Conservation (phyloP, 192 early-diverging fungal species). For the Coemansia sp. region DNA sequence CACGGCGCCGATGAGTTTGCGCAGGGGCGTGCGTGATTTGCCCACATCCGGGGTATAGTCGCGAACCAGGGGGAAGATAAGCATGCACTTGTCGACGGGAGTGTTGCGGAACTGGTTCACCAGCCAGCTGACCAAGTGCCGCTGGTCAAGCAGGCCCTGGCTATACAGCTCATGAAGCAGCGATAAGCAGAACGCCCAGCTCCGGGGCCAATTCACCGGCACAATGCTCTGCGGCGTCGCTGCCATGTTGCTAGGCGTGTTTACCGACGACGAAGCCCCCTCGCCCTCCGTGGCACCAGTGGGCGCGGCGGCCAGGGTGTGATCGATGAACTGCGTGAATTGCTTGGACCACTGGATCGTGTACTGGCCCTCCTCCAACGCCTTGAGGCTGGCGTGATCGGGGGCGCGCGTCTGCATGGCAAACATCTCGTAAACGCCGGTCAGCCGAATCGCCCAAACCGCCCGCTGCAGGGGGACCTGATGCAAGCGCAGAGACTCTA, state of each 20-base stretch:
- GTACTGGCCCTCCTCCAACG: slow-evolving; percentile 21
- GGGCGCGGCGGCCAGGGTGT: slow-evolving; percentile 25
- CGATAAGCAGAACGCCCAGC: slow-evolving; percentile 31
- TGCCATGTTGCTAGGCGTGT: slow-evolving; percentile 5
- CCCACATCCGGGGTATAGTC: slow-evolving; percentile 44
- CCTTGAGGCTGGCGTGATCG: slow-evolving; percentile 19
- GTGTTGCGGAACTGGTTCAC: slow-evolving; percentile 25
- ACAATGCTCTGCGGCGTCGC: neutral
- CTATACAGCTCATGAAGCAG: slow-evolving; percentile 42
- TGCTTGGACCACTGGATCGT: slow-evolving; percentile 43
- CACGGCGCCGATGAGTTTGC: slow-evolving; percentile 41
- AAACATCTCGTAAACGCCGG: slow-evolving; percentile 63
- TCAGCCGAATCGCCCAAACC: slow-evolving; percentile 69
- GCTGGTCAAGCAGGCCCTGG: slow-evolving; percentile 49
- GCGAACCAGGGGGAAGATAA: slow-evolving; percentile 23
- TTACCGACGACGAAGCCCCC: neutral
- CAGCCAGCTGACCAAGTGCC: slow-evolving; percentile 47
- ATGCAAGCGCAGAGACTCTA: slow-evolving; percentile 56
- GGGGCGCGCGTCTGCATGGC: slow-evolving; percentile 31
- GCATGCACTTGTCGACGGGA: slow-evolving; percentile 42
- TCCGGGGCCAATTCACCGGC: slow-evolving; percentile 10
- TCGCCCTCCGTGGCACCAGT: slow-evolving; percentile 5
- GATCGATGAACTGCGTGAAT: slow-evolving; percentile 39
- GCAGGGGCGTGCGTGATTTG: slow-evolving; percentile 49
- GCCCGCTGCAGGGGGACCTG: slow-evolving; percentile 64